Evolutionary conservation across 306 rosid genomes (phyloP), one percentile per base, ranked within the genome.

Genomic region (Dryas drummondii): DNA sequence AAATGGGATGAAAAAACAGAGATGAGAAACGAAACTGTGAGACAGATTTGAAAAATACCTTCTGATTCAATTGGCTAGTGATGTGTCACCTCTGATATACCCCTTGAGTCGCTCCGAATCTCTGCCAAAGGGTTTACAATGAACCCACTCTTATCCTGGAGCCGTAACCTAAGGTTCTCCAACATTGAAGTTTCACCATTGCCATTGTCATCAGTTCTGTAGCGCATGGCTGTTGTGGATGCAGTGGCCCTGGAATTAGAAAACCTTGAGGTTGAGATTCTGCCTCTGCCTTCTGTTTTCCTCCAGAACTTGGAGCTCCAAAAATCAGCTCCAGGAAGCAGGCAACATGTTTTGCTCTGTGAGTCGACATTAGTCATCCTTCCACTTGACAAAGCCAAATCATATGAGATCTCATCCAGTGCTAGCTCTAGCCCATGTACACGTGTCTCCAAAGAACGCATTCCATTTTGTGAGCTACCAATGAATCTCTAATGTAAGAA

Each of bases 341-440:
- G 46, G 83, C 97, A 92, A 83, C 99, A 96, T 26, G 93, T 42
- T 60, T 75, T 73, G 12, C 84, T 71, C 47, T 76, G 78, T 60
- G 85, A 78, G 60, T 77, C 81, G 9, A 84, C 62, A 15, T 81
- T 75, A 37, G 86, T 81, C 89, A 89, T 86, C 86, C 98, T 89
- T 84, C 97, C 96, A 73, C 83, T 92, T 74, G 99, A 79, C 82
- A 86, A 44, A 80, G 98, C 97, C 84, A 96, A 85, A 87, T 92
- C 98, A 79, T 89, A 87, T 58, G 97, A 96, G 79, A 96, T 89
- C 82, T 89, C 99, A 77, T 96, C 99, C 81, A 96, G 67, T 37
- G 97, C 93, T 70, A 92, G 76, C 86, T 96, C 99, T 53, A 96
- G 91, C 68, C 99, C 97, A 74, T 90, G 98, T 7, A 96, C 99